phyloP scores from a whole-genome alignment of 768 basidiomycete genomes.

The Collybia nuda region DNA sequence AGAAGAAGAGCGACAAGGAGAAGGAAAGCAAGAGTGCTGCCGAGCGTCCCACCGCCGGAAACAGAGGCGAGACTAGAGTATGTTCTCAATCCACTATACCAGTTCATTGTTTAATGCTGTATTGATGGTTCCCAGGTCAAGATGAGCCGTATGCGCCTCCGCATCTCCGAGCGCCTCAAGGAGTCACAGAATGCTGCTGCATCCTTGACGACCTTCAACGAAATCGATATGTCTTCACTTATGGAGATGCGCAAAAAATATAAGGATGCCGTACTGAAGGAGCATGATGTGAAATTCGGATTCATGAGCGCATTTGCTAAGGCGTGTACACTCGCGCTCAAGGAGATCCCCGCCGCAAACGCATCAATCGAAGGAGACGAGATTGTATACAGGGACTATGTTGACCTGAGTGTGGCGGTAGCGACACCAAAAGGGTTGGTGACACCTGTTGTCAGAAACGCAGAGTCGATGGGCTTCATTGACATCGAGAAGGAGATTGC shows the following conservation, averaged over 20 bases:
- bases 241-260: constrained; percentile 92
- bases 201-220: constrained; percentile 97
- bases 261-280: constrained; percentile 89
- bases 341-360: constrained; percentile 93
- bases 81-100: constrained; percentile 16
- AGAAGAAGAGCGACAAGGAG: constrained; percentile 24
- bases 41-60: constrained; percentile 38
- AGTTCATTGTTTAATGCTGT: not conserved
- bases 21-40: constrained; percentile 21
- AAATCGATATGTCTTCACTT: constrained; percentile 97
- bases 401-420: constrained; percentile 94
- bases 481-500: constrained; percentile 95
- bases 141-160: constrained; percentile 98
- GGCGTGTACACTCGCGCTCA: constrained; percentile 79
- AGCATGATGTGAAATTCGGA: constrained; percentile 93
- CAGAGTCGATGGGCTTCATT: constrained; percentile 81
- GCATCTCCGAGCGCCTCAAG: constrained; percentile 97
- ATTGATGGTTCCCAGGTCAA: constrained; percentile 63
- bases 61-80: constrained; percentile 84
- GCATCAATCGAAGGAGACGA: constrained; percentile 93
- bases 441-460: constrained; percentile 92
- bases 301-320: constrained; percentile 98
- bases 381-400: constrained; percentile 89
- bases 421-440: constrained; percentile 97
- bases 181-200: constrained; percentile 97